A percentile compares a stretch with the other conserved stretches of the same genome.
These are phyloP conservation scores for Trichophyton schoenleinii DNA, from an alignment of 2,329 filamentous ascomycete species.

Conservation along the genomic window DNA sequence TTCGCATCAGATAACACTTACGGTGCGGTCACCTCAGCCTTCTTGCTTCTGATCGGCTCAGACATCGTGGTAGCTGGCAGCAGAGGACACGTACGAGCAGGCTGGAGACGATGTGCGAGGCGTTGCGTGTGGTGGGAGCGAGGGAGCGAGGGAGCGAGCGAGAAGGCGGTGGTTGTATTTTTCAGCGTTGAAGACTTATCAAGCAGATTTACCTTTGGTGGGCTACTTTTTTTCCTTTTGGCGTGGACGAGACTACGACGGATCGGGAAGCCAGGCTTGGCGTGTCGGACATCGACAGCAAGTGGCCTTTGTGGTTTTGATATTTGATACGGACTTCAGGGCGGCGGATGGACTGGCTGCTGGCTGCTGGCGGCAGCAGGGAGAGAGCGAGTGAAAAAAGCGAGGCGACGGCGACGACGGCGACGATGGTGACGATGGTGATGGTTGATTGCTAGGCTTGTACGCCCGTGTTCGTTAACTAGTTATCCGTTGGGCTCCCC, in stretches of 20 bases:
- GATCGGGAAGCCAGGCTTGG: slow-evolving; percentile 1
- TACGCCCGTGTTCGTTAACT: neutral
- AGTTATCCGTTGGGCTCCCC: neutral
- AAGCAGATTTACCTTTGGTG: slow-evolving; percentile 7
- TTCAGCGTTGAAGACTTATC: slow-evolving; percentile 24
- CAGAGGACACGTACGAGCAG: slow-evolving; percentile 6
- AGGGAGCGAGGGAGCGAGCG: slow-evolving; percentile 18
- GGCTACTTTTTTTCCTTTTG: neutral
- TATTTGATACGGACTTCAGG: no score
- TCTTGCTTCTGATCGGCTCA: slow-evolving; percentile 57
- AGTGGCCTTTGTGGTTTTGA: neutral
- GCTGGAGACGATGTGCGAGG: slow-evolving; percentile 7
- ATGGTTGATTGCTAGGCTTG: neutral
- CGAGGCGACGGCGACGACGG: neutral
- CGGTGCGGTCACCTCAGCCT: slow-evolving; percentile 51
- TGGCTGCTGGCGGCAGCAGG: no score
- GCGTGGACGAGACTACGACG: neutral
- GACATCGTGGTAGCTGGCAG: slow-evolving; percentile 40
- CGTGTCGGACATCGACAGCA: neutral
- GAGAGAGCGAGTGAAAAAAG: neutral
- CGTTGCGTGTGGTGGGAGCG: slow-evolving; percentile 16
- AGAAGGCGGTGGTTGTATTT: slow-evolving; percentile 21
- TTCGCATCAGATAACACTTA: slow-evolving; percentile 34
- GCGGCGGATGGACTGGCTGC: neutral
- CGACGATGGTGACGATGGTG: neutral